Conservation (phyloP, 139 green algal genomes). For the Spirogloea muscicola region DNA sequence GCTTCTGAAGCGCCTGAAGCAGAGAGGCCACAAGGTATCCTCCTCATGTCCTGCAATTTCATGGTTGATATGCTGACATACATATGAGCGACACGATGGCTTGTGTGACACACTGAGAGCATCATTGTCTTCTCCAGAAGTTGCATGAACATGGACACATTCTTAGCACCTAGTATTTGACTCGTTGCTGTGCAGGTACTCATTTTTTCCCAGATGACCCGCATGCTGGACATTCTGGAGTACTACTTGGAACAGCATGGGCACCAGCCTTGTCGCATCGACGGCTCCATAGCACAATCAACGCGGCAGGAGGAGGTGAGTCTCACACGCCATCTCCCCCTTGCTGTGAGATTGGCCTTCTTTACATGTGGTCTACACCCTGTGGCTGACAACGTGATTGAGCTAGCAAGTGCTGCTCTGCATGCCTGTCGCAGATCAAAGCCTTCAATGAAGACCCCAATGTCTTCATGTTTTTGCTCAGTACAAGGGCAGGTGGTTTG, state of each 20-base stretch:
- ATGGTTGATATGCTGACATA: too few relatives aligned
- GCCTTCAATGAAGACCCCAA: conserved; percentile 79
- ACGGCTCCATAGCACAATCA: conserved; percentile 74
- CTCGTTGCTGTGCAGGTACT: too few relatives aligned
- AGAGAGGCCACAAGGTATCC: conserved; percentile 65
- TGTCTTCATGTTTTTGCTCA: conserved; percentile 87
- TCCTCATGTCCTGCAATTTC: too few relatives aligned
- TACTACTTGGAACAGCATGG: conserved; percentile 79
- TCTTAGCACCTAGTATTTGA: background rate
- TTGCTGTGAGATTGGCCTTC: too few relatives aligned
- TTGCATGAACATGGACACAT: background rate
- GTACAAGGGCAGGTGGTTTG: conserved; percentile 90
- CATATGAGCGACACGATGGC: too few relatives aligned
- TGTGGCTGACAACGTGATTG: too few relatives aligned
- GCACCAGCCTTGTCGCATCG: conserved; percentile 78
- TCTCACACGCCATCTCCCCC: too few relatives aligned
- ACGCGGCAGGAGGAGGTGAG: conserved; percentile 61
- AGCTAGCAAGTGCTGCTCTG: too few relatives aligned
- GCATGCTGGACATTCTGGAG: conserved; percentile 94
- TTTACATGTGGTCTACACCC: too few relatives aligned
- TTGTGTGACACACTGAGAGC: background rate
- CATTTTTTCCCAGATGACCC: conserved; percentile 98
- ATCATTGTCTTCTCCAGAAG: background rate
- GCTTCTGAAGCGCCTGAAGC: conserved; percentile 59
- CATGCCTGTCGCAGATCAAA: conserved; percentile 56